Base-by-base conservation (phyloP, 2,329 filamentous ascomycete species). In the Botrytis sinoallii region DNA sequence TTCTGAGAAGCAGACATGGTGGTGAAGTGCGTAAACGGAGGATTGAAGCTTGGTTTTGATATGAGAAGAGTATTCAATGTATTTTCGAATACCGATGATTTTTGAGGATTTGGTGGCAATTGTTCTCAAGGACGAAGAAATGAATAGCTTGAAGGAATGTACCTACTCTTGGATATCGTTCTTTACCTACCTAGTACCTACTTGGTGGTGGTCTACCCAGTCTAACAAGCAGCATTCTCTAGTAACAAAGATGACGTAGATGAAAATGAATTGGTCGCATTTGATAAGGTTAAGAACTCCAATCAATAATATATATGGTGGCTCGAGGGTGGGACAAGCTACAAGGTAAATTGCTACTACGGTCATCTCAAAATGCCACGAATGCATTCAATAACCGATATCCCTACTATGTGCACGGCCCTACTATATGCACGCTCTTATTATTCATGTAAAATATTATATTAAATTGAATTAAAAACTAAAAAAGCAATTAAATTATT, bases 1-100 rank as follows among this genome's bases (percentile, higher is more conserved):
- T 80, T 72, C 66, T 80, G 73, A 12, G 79, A 79, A 18, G 77
- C 77, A 32, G 79, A 77, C 79, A 80, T 81, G 29, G n/a, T 81
- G 29, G n/a, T 75, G 55, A n/a, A 70, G 29, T n/a, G 66, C 20
- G 46, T n/a, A 35, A 18, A 74, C 76, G 12, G 55, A 12, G 29
- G 44, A 64, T 52, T 35, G 40, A 55, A 35, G n/a, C 20, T 59
- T 40, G 3, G 48, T 44, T 1, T 57, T 59, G 22, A 38, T 57
- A 22, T 44, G 32, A 67, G 48, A 46, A 14, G 35, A 22, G 32
- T 55, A 38, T n/a, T 12, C 4, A n/a, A 42, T 22, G 38, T 64
- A 14, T 64, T 20, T 29, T n/a, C 20, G 35, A 12, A 14, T 55
- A 68, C 7, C 16, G n/a, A 40, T n/a, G 35, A 9, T 55, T 32